Base-by-base conservation (phyloP, 2,329 filamentous ascomycete species). In the Colletotrichum sp. region DNA sequence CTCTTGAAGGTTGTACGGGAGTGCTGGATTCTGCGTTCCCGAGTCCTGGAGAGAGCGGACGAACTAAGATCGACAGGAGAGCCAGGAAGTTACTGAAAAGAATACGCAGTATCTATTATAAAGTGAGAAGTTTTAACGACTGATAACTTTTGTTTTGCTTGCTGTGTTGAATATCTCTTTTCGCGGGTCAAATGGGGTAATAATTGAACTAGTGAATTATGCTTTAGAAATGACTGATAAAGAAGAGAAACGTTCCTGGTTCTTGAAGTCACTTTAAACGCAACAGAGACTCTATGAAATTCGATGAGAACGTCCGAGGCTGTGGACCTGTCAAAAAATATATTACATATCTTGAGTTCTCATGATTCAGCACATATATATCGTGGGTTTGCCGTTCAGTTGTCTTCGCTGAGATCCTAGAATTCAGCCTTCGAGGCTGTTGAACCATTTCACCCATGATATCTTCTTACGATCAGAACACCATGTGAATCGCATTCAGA, bases 251-350 rank as follows among this genome's bases (percentile, higher is more conserved):
- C 5, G 1, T 9, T 9, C 16, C 16, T 2, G 8, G 16, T 44
- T 44, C 16, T n/a, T 1, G 36, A 18, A 44, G 4, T 9, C 1
- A 5, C 18, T 44, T 18, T 10, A 3, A 44, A 44, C 8, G 9
- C 5, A 9, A 44, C 0, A 6, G 2, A 44, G 8, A 44, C 16
- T n/a, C 8, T n/a, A 0, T 44, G 0, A 6, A 0, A 8, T 44
- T n/a, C 8, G 3, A 10, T 10, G 8, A n/a, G 7, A 44, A 6
- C 5, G 16, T 44, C 1, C 3, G 1, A 44, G 16, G 36, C 16
- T n/a, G 7, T 44, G 16, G 16, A 18, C 16, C 10, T n/a, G 8
- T n/a, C 8, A 8, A 44, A 18, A 9, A 44, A 6, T 10, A 44
- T 18, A 9, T 18, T 18, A 44, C 2, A 18, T 10, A 44, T 44